Percentiles rank a stretch among this genome's conserved stretches.
phyloP scores from a whole-genome alignment of 2,329 filamentous ascomycete species.

The Aspergillus ruber region DNA sequence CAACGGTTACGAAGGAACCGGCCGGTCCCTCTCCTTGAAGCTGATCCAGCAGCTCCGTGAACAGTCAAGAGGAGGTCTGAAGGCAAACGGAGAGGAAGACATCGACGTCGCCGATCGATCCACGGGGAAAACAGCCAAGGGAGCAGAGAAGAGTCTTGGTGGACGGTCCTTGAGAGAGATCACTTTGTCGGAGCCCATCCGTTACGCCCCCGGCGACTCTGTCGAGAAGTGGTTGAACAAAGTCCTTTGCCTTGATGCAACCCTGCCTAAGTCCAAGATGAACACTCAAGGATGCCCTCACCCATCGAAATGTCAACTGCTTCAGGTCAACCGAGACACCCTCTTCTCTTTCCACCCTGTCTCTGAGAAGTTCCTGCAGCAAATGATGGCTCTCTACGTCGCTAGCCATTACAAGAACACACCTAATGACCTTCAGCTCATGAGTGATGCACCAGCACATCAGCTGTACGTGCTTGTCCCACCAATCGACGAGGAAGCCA shows the following conservation, averaged over 20 bases:
- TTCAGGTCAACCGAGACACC: slow-evolving; percentile 93
- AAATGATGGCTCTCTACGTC: slow-evolving; percentile 97
- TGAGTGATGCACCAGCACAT: slow-evolving; percentile 96
- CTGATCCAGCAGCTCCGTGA: slow-evolving; percentile 95
- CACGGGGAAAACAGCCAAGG: slow-evolving; percentile 66
- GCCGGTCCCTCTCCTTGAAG: slow-evolving; percentile 88
- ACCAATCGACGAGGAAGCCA: slow-evolving; percentile 69
- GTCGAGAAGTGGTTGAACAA: slow-evolving; percentile 97
- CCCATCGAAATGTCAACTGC: slow-evolving; percentile 81
- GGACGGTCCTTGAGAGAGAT: slow-evolving; percentile 83
- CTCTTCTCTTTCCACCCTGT: slow-evolving; percentile 97
- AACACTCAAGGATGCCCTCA: slow-evolving; percentile 76
- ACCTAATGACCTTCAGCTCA: slow-evolving; percentile 94
- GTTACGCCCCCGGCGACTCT: slow-evolving; percentile 81
- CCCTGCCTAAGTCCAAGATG: slow-evolving; percentile 69
- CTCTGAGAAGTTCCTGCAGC: slow-evolving; percentile 92
- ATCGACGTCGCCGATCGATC: slow-evolving; percentile 69
- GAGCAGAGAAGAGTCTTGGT: slow-evolving; percentile 53
- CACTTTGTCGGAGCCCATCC: slow-evolving; percentile 85
- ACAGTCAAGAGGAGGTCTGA: slow-evolving; percentile 66
- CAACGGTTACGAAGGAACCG: slow-evolving; percentile 97
- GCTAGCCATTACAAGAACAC: slow-evolving; percentile 98
- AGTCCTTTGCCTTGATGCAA: slow-evolving; percentile 87
- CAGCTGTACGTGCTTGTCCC: slow-evolving; percentile 92
- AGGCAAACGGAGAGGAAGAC: slow-evolving; percentile 48